Conservation (phyloP, 1,139 yeast species). For the Pneumocystis carinii region DNA sequence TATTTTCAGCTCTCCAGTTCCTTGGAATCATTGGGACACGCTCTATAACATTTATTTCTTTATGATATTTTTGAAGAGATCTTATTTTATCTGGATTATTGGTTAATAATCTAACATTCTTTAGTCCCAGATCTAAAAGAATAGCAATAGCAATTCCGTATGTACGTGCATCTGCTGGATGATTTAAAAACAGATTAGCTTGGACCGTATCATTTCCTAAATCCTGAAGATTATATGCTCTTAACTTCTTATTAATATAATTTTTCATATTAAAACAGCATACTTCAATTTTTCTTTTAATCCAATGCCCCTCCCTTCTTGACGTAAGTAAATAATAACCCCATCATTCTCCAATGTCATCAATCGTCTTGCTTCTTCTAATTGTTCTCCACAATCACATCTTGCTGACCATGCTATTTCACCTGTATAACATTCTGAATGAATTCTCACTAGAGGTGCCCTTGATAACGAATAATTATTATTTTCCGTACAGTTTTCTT, state of each 20-base stretch:
- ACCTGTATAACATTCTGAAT: slow-evolving; percentile 96
- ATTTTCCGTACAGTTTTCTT: slow-evolving; percentile 27
- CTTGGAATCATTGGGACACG: slow-evolving; percentile 94
- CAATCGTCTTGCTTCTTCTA: slow-evolving; percentile 88
- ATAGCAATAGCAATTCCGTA: slow-evolving; percentile 91
- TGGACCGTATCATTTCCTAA: slow-evolving; percentile 97
- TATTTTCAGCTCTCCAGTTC: slow-evolving; percentile 63
- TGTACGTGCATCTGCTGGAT: slow-evolving; percentile 92
- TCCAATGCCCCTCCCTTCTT: slow-evolving; percentile 97
- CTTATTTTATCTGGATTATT: slow-evolving; percentile 92
- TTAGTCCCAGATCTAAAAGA: slow-evolving; percentile 62
- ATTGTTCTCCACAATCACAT: slow-evolving; percentile 98
- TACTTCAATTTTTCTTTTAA: slow-evolving; percentile 78
- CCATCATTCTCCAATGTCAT: slow-evolving; percentile 85
- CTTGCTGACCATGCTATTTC: slow-evolving; percentile 99
- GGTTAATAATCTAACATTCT: slow-evolving; percentile 62
- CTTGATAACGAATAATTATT: slow-evolving; percentile 5
- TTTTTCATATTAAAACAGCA: not conserved
- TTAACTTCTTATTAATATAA: not conserved
- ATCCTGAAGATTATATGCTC: slow-evolving; percentile 89
- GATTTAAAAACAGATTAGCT: slow-evolving; percentile 81
- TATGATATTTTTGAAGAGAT: slow-evolving; percentile 77
- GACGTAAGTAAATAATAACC: slow-evolving; percentile 87
- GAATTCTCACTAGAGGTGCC: slow-evolving; percentile 62
- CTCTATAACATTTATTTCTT: slow-evolving; percentile 56